Evolutionary conservation across 164 flowering plant genomes (phyloP), one percentile per base, ranked within the genome.

Genomic region (Nymphaea thermarum): DNA sequence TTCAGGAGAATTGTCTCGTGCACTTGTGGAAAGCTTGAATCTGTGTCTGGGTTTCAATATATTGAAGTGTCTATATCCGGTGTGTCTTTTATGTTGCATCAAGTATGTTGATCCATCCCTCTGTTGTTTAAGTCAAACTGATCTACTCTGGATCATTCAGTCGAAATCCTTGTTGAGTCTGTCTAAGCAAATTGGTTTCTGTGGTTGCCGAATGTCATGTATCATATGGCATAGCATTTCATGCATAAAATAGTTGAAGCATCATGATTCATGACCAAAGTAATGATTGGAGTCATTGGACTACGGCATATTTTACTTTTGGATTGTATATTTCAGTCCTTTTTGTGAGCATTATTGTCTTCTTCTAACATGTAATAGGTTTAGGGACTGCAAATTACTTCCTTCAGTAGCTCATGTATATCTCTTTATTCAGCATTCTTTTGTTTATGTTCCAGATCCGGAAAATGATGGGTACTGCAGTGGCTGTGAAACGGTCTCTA

Each of bases 31-130:
- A 78, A 81, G 75, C 78, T 88, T 74, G 82, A 93, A 76, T 79
- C 71, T n/a, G 75, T 67, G 17, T 67, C 63, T 64, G 94, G 84
- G 42, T 70, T 71, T 70, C 74, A 63, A 63, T 90, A 72, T 65
- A 65, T 93, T 61, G 96, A 93, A 80, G 62, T 93, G 44, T 85
- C 90, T 67, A 85, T 93, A 41, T 83, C 80, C 81, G 98, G 96
- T 60, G 97, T 90, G 76, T 93, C 98, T 43, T 93, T 90, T 82
- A 93, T 90, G 98, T 75, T 93, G 76, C 97, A 93, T 81, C 98
- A 93, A 81, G 98, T 90, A 82, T 81, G 79, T 71, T 42, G 5
- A 14, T 64, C 11, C 11, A 11, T 18, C 63, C 43, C 64, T 61
- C n/a, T 61, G 25, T 6, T 15, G 6, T 16, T 61, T 45, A 45